Percentiles rank a stretch among this genome's conserved stretches.
Evolutionary conservation across 2,329 filamentous ascomycete genomes (phyloP).

Genomic region (Neonectria neomacrospora): DNA sequence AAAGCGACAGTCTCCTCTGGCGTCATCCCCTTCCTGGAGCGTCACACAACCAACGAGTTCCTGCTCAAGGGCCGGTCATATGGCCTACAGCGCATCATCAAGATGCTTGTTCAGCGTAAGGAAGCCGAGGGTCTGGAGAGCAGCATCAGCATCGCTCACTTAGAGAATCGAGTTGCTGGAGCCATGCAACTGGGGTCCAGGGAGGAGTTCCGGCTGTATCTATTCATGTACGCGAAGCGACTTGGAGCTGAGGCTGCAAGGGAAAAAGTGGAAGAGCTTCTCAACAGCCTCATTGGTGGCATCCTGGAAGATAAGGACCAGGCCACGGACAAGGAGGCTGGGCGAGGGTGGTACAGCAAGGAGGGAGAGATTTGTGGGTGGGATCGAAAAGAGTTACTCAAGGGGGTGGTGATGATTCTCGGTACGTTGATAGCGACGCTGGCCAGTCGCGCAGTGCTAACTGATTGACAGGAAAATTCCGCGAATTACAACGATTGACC

Average conservation of each 20-base stretch:
- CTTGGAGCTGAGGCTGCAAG: conserved; percentile 89
- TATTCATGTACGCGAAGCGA: conserved; percentile 98
- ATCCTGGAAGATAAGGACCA: conserved; percentile 68
- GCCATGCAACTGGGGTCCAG: conserved; percentile 84
- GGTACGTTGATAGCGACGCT: conserved; percentile 67
- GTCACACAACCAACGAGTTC: conserved; percentile 93
- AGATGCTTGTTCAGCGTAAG: conserved; percentile 85
- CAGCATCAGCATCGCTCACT: conserved; percentile 89
- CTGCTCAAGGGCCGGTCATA: conserved; percentile 92
- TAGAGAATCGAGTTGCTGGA: conserved; percentile 94
- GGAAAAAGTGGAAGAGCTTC: conserved; percentile 90
- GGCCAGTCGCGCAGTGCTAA: conserved; percentile 37
- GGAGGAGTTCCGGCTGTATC: conserved; percentile 92
- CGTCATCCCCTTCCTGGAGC: conserved; percentile 91
- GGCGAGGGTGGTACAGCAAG: conserved; percentile 71
- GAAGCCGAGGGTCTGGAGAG: conserved; percentile 94
- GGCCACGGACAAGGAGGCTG: conserved; percentile 53
- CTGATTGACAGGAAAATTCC: conserved; percentile 79
- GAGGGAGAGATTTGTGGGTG: conserved; percentile 87
- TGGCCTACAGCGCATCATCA: conserved; percentile 90
- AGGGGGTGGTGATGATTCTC: conserved; percentile 90
- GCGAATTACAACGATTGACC: conserved; percentile 93
- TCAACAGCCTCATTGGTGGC: conserved; percentile 83
- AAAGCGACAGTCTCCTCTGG: conserved; percentile 79
- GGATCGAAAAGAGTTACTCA: conserved; percentile 87